Evolutionary conservation across 2,329 filamentous ascomycete genomes (phyloP).

Genomic region (Alternaria sp.): DNA sequence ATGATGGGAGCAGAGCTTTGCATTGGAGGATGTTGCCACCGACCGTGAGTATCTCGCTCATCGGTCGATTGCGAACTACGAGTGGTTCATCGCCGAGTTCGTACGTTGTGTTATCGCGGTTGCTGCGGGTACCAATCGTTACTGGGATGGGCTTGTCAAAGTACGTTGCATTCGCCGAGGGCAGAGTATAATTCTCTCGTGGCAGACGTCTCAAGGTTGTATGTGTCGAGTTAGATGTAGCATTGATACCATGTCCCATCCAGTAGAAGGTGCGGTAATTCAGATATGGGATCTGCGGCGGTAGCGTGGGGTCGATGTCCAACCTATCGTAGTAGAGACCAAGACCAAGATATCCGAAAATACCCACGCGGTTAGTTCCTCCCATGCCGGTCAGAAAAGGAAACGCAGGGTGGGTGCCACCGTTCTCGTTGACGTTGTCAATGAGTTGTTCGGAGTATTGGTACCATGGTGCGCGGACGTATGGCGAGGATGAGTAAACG

Average conservation of each 20-base stretch:
- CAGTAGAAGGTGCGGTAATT: constrained; percentile 70
- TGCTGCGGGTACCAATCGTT: constrained; percentile 56
- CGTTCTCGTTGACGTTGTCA: constrained; percentile 66
- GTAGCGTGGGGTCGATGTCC: constrained; percentile 69
- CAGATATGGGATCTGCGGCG: constrained; percentile 68
- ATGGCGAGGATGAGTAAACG: constrained; percentile 68
- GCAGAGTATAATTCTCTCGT: constrained; percentile 48
- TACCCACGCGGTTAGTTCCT: constrained; percentile 69
- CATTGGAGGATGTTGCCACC: constrained; percentile 71
- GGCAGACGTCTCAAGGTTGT: constrained; percentile 65
- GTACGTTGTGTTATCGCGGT: constrained; percentile 46
- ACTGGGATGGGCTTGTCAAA: constrained; percentile 63
- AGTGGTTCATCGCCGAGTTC: constrained; percentile 58
- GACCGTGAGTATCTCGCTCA: constrained; percentile 61
- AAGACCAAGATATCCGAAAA: constrained; percentile 72
- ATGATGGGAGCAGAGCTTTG: constrained; percentile 52
- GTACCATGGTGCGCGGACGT: constrained; percentile 70
- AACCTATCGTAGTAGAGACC: constrained; percentile 64
- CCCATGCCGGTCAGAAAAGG: constrained; percentile 76
- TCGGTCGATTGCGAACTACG: constrained; percentile 64
- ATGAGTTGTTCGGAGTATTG: constrained; percentile 73
- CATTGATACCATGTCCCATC: constrained; percentile 68
- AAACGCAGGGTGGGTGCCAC: constrained; percentile 71
- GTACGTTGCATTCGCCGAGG: constrained; percentile 63
- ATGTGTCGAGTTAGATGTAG: constrained; percentile 67